A percentile compares a stretch with the other conserved stretches of the same genome.
Conservation (phyloP, 179 eudicot species). For the Sideroxylon spinosum region DNA sequence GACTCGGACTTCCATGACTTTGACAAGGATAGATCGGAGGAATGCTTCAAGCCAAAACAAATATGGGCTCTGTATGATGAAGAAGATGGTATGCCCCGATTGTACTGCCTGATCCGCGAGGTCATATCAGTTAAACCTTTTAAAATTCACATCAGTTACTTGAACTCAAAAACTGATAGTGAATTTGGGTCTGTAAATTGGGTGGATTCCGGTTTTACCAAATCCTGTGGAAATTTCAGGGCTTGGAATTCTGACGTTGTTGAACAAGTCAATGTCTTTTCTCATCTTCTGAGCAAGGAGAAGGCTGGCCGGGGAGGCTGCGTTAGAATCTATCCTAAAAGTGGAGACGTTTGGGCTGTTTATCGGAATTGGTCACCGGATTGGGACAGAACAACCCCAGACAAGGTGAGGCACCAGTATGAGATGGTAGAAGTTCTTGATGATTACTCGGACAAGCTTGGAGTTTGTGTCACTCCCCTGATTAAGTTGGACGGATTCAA, state of each 20-base stretch:
- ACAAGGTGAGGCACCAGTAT: conserved; percentile 54
- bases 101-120: conserved; percentile 69
- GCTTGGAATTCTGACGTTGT: conserved; percentile 41
- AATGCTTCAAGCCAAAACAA: conserved; percentile 66
- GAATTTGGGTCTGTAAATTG: conserved; percentile 66
- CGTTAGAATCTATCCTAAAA: conserved; percentile 69
- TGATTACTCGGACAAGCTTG: conserved; percentile 59
- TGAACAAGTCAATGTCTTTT: conserved; percentile 64
- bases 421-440: conserved; percentile 87
- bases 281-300: conserved; percentile 58
- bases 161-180: conserved; percentile 56
- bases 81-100: conserved; percentile 95
- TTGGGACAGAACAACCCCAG: conserved; percentile 59
- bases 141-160: conserved; percentile 58
- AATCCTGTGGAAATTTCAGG: conserved; percentile 78
- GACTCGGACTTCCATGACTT: conserved; percentile 90
- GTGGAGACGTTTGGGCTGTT: conserved; percentile 82
- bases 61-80: conserved; percentile 90
- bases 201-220: conserved; percentile 61
- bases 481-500: conserved; percentile 80
- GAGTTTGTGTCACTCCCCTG: conserved; percentile 61
- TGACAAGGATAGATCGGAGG: conserved; percentile 71
- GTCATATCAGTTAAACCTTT: conserved; percentile 60
- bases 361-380: conserved; percentile 76
- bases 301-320: conserved; percentile 73